These are phyloP conservation scores for Neoboletus magnificus DNA, from an alignment of 768 basidiomycete genomes.

Conservation along the genomic window DNA sequence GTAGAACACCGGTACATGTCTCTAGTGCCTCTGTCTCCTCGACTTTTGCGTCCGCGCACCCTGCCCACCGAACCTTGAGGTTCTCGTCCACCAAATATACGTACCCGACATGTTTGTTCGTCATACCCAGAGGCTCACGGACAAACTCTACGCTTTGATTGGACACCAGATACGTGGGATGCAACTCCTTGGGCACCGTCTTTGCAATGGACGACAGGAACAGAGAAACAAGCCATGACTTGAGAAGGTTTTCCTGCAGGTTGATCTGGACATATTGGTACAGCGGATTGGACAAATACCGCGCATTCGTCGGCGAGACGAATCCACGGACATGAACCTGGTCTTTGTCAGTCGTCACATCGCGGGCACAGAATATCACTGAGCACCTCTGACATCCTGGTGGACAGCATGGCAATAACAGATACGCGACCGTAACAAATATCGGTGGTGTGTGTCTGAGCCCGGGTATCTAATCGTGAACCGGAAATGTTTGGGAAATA, in stretches of 20 bases:
- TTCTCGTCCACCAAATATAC: constrained; percentile 88
- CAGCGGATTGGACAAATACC: constrained; percentile 50
- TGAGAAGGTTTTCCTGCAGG: constrained; percentile 90
- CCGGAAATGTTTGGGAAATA: constrained; percentile 89
- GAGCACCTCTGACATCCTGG: constrained; percentile 80
- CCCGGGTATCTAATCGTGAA: constrained; percentile 53
- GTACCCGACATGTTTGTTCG: constrained; percentile 88
- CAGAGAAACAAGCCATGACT: constrained; percentile 83
- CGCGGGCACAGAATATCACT: neutral
- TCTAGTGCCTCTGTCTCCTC: constrained; percentile 71
- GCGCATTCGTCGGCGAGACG: constrained; percentile 49
- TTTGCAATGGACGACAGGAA: constrained; percentile 75
- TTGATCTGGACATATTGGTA: constrained; percentile 86
- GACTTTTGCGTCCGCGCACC: constrained; percentile 74
- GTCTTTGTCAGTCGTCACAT: neutral
- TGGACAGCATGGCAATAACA: constrained; percentile 78
- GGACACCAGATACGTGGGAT: constrained; percentile 74
- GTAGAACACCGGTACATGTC: constrained; percentile 64
- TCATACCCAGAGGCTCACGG: constrained; percentile 81
- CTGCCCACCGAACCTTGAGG: constrained; percentile 87
- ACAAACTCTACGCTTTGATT: constrained; percentile 83
- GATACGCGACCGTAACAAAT: constrained; percentile 75
- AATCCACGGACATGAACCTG: constrained; percentile 82
- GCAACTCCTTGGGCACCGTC: constrained; percentile 58
- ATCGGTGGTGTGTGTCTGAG: constrained; percentile 68